Evolutionary conservation across 2,329 filamentous ascomycete genomes (phyloP).

Genomic region (Sporothrix brasiliensis): DNA sequence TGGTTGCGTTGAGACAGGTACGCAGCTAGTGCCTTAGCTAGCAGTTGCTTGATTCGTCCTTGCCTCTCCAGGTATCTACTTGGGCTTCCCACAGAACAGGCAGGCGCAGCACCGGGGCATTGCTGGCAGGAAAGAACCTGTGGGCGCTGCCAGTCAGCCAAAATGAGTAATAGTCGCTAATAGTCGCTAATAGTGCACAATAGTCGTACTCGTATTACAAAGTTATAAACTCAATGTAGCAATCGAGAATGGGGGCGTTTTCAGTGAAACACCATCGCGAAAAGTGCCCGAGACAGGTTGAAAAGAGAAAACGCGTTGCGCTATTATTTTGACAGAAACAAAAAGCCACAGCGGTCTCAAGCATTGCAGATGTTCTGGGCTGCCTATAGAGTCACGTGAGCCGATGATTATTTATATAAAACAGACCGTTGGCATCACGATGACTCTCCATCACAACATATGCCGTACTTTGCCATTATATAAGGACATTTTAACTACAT

Average conservation of each 20-base stretch:
- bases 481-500: too few species aligned
- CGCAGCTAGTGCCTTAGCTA: not conserved
- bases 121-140: not conserved
- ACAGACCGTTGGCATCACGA: not conserved
- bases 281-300: not conserved
- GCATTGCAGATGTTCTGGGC: not conserved
- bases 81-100: not conserved
- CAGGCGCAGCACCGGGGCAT: slow-evolving; percentile 11
- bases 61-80: not conserved
- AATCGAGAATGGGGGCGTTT: not conserved
- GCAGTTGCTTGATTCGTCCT: slow-evolving; percentile 19
- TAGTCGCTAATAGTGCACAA: not conserved
- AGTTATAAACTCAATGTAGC: not conserved
- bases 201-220: not conserved
- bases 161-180: slow-evolving; percentile 1
- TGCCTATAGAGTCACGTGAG: not conserved
- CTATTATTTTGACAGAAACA: not conserved
- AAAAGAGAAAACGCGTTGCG: not conserved
- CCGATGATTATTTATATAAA: not conserved
- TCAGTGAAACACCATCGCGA: not conserved
- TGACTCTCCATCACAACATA: too few species aligned
- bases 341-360: not conserved
- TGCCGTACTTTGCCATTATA: too few species aligned
- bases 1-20: not conserved
- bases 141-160: not conserved